A percentile compares a stretch with the other conserved stretches of the same genome.
Evolutionary conservation across 2,329 filamentous ascomycete genomes (phyloP).

Genomic region (Diplodia sapinea): DNA sequence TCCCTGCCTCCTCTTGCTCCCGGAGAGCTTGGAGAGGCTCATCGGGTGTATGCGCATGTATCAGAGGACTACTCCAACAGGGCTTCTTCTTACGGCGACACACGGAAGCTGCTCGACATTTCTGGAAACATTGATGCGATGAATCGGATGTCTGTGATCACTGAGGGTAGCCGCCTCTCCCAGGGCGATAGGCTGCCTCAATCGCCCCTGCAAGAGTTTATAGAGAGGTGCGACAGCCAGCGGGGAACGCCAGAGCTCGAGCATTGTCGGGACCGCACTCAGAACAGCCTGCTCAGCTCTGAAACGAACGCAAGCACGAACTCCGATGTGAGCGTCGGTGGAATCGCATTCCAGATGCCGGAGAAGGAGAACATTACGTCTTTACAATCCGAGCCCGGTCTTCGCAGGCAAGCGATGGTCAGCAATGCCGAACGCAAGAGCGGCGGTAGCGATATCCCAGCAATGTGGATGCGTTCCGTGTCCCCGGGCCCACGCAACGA

Average conservation of each 20-base stretch:
- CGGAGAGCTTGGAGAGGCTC: constrained; percentile 37
- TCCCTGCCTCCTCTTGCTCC: constrained; percentile 39
- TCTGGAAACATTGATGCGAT: constrained; percentile 2
- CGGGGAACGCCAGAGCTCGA: constrained; percentile 6
- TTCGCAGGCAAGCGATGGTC: constrained; percentile 8
- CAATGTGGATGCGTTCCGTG: constrained; percentile 19
- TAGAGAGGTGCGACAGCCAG: constrained; percentile 4
- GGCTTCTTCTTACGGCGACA: constrained; percentile 30
- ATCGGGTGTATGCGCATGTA: constrained; percentile 26
- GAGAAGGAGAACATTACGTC: background rate
- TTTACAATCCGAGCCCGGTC: background rate
- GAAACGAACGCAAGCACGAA: background rate
- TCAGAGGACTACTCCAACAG: constrained; percentile 12
- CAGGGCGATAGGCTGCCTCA: constrained; percentile 1
- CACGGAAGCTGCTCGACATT: constrained; percentile 23
- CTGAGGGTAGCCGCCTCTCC: background rate
- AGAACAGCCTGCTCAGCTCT: background rate
- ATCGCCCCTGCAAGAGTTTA: constrained; percentile 13
- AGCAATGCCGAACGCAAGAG: background rate
- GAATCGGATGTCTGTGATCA: constrained; percentile 9
- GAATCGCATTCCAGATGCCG: background rate
- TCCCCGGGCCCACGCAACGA: constrained; percentile 30
- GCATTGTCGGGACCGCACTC: background rate
- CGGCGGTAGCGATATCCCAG: background rate
- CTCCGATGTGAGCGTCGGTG: background rate